Base-by-base conservation (phyloP, 1,139 yeast genomes). In the Pichia sp. region DNA sequence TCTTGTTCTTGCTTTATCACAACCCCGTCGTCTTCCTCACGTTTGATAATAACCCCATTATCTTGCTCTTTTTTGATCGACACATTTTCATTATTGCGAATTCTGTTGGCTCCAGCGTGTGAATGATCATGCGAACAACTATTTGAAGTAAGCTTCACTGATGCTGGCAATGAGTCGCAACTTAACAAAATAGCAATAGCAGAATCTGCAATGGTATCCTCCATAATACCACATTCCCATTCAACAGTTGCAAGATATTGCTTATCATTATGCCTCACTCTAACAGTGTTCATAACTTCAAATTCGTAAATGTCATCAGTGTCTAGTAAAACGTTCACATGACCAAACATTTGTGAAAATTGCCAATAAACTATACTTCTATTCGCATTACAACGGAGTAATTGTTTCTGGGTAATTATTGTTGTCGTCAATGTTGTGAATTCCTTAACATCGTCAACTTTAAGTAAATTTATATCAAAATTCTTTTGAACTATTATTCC, bases 271-370 rank as follows among this genome's bases (percentile, higher is more conserved):
- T 75, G 56, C 33, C 78, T 82, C 12, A 84, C 69, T 20, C 70
- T 66, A n/a, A 68, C 65, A n/a, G 60, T 57, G 39, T 58, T 65
- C 70, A 67, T 66, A 23, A 68, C 58, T 39, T 59, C 60, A 37
- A 60, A 55, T 38, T 56, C 58, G 45, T 57, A 57, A 30, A 69
- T 72, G n/a, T 71, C 78, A 5, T 73, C 76, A 43, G 78, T 79
- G 55, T 82, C 87, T 45, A 70, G 71, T n/a, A 82, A 51, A 1
- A 86, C 74, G 35, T 82, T 80, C 12, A 89, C 76, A 56, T 74
- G 78, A 2, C 97, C 97, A 72, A 92, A 92, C 98, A 94, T 92
- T 61, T 90, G 97, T 51, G 85, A 80, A 51, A 92, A 73, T 61
- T 92, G 97, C 87, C 95, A 92, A 52, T 78, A 75, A 50, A 94